Evolutionary conservation across 345 rosid genomes (phyloP).

Genomic region (Balakata baccata): DNA sequence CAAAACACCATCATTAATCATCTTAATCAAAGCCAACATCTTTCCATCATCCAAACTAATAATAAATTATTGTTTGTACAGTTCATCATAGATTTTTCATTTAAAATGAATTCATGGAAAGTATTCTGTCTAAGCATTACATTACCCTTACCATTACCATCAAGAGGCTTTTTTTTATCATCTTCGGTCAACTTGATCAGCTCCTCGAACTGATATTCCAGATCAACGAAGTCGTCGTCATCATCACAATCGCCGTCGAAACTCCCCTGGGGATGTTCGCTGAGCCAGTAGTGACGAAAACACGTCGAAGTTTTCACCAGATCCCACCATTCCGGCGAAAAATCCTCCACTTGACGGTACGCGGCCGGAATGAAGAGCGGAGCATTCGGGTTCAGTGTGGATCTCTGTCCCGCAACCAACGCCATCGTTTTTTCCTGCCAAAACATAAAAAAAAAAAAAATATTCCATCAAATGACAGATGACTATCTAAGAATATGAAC

Average conservation of each 20-base stretch:
- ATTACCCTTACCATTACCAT: not conserved
- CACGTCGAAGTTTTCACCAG: conserved; percentile 38
- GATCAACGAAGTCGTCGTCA: not conserved
- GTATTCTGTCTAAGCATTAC: no score
- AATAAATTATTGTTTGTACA: no score
- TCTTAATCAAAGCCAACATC: not conserved
- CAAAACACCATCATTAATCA: not conserved
- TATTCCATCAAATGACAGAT: not conserved
- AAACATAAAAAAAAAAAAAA: not conserved
- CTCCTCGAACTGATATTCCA: conserved; percentile 21
- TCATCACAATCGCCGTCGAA: conserved; percentile 11
- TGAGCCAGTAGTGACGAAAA: conserved; percentile 44
- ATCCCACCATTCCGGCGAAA: conserved; percentile 53
- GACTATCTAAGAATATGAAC: not conserved
- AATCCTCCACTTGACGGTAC: conserved; percentile 45
- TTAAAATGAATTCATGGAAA: no score
- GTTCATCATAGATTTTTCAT: no score
- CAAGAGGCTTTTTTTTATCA: not conserved
- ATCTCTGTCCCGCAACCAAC: conserved; percentile 28
- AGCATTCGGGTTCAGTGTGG: conserved; percentile 44
- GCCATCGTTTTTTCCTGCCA: conserved; percentile 23
- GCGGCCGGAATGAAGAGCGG: conserved; percentile 40
- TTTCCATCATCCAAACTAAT: not conserved
- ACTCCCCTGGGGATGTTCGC: conserved; percentile 31
- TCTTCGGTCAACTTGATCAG: conserved; percentile 11